A percentile compares a stretch with the other conserved stretches of the same genome.
These are phyloP conservation scores for Hymenoscyphus albidus DNA, from an alignment of 2,329 filamentous ascomycete genomes.

Conservation along the genomic window DNA sequence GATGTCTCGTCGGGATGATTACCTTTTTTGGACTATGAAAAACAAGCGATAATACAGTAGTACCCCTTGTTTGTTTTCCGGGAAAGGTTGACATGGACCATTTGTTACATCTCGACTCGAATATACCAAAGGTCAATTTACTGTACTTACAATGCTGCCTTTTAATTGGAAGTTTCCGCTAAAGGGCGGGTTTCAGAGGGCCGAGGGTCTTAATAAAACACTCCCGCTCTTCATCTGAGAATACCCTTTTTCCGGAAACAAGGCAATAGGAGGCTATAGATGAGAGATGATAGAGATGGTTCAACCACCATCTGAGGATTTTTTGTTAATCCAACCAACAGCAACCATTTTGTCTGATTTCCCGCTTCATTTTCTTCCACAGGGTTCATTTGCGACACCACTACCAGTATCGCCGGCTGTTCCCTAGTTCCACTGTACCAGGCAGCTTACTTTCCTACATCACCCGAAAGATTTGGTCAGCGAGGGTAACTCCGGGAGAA, in stretches of 20 bases:
- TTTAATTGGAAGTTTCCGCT: no score
- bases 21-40: not conserved
- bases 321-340: not conserved
- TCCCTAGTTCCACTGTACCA: not conserved
- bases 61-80: no score
- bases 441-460: constrained; percentile 1
- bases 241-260: no score
- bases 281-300: not conserved
- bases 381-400: not conserved
- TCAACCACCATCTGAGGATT: not conserved
- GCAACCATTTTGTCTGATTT: not conserved
- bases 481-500: not conserved
- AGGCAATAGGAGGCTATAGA: no score
- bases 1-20: not conserved
- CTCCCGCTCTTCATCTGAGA: no score
- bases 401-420: not conserved
- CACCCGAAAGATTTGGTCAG: constrained; percentile 4
- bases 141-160: no score
- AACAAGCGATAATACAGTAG: no score
- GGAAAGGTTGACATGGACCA: no score
- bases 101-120: no score
- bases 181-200: no score
- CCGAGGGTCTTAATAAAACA: no score
- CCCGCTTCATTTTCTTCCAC: not conserved
- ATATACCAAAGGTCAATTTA: no score